Conservation (phyloP, 2,329 filamentous ascomycete species). For the Talaromyces sp. region DNA sequence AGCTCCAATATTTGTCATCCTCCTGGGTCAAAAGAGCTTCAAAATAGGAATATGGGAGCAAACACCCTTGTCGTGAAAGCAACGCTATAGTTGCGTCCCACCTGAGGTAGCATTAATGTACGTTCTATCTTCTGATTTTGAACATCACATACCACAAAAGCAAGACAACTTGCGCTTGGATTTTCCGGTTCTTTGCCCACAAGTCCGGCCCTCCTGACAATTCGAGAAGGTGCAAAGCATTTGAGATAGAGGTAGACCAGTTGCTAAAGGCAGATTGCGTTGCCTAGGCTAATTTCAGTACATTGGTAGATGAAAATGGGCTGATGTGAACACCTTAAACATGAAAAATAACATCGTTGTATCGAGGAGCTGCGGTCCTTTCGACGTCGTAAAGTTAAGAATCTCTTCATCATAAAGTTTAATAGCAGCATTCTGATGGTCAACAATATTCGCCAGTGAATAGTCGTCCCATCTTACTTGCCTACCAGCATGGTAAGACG, state of each 20-base stretch:
- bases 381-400: neutral
- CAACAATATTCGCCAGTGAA: neutral
- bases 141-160: constrained; percentile 2
- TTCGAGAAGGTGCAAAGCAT: neutral
- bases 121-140: neutral
- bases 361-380: neutral
- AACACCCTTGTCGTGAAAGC: neutral
- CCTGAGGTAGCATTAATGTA: neutral
- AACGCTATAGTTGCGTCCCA: constrained; percentile 6
- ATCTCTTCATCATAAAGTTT: neutral
- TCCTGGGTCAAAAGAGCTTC: neutral
- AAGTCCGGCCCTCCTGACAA: neutral
- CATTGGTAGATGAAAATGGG: neutral
- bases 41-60: constrained; percentile 3
- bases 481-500: constrained; percentile 1
- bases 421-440: constrained; percentile 1
- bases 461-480: neutral
- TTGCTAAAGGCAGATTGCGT: constrained; percentile 2
- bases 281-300: neutral
- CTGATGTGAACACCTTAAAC: neutral
- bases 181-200: neutral
- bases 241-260: neutral
- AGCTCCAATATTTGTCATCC: neutral
- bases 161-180: neutral
- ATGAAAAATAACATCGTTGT: constrained; percentile 3